Percentiles rank a stretch among this genome's conserved stretches.
These are phyloP conservation scores for Hyphopichia wangnamkhiaoensis DNA, from an alignment of 1,139 yeast species.

Conservation along the genomic window DNA sequence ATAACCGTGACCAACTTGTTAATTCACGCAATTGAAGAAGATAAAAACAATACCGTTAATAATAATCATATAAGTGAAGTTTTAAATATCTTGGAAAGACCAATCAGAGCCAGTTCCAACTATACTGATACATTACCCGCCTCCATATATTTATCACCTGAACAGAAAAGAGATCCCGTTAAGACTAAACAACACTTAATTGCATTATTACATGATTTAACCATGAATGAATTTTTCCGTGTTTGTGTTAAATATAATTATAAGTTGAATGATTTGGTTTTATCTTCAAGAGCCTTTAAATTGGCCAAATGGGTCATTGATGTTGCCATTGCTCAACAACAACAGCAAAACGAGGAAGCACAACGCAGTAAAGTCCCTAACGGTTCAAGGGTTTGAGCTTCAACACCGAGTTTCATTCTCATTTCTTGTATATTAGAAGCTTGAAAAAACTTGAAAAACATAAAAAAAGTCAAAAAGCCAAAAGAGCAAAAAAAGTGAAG, in stretches of 20 bases:
- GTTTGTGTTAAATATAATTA: constrained; percentile 64
- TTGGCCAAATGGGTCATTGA: constrained; percentile 74
- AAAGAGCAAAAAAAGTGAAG: no score
- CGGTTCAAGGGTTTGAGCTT: no score
- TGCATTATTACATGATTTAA: constrained; percentile 58
- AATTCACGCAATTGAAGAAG: constrained; percentile 65
- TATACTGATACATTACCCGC: constrained; percentile 43
- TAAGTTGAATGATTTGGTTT: constrained; percentile 60
- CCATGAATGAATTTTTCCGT: constrained; percentile 63
- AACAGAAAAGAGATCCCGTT: constrained; percentile 19
- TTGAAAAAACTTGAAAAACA: no score
- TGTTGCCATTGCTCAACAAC: constrained; percentile 57
- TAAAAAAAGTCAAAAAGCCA: no score
- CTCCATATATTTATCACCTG: constrained; percentile 44
- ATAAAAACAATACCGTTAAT: constrained; percentile 53
- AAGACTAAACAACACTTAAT: constrained; percentile 41
- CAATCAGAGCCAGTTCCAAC: constrained; percentile 46
- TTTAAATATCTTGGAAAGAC: constrained; percentile 57
- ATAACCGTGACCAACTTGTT: constrained; percentile 59
- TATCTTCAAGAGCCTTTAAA: constrained; percentile 62
- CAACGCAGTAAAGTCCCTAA: no score
- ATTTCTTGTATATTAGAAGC: no score
- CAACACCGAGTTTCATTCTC: no score
- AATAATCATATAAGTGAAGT: constrained; percentile 57
- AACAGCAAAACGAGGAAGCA: constrained; percentile 14